Evolutionary conservation across 805 yeast genomes (phyloP), one percentile per base, ranked within the genome.

Genomic region (Candida maris): DNA sequence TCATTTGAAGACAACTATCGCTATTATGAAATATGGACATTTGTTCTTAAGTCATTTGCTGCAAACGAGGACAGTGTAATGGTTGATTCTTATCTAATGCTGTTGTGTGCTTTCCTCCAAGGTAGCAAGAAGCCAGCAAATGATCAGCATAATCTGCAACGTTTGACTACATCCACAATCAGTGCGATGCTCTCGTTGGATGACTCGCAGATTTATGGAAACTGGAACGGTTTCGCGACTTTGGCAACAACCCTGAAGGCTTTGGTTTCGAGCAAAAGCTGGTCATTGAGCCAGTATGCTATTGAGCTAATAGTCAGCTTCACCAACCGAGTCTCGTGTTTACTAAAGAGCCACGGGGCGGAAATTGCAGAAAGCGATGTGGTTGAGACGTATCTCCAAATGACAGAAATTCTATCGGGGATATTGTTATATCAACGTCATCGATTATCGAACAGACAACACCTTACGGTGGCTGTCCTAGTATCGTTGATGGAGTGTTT

Each of bases 361-460:
- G 26, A 7, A 12, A n/a, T 7, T 7, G 15, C 28, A 12, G 8
- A 10, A 7, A 25, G 15, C 14, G n/a, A n/a, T n/a, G 28, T 10
- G 10, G 7, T 20, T 5, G 17, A 17, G 19, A 6, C 14, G 51
- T 12, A 59, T 57, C 27, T 61, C 56, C 1, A 33, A 65, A 3
- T 79, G 67, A 65, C 77, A 5, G 73, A 72, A 36, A 61, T 77
- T 0, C 48, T 83, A 18, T 79, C 95, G 0, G 70, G 72, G 24
- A 60, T 85, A 3, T 56, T 89, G 6, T 61, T 86, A 19, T 71
- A 71, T 51, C 93, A 86, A 49, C 71, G 96, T 35, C 75, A 66
- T 52, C 73, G 87, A 50, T 62, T 89, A 14, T 68, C 81, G 0
- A 77, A 80, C 24, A 76, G 97, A 53, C 79, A 85, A 51, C 95